Base-by-base conservation (phyloP, 2,329 filamentous ascomycete genomes). In the Aspergillus spinulosporus region DNA sequence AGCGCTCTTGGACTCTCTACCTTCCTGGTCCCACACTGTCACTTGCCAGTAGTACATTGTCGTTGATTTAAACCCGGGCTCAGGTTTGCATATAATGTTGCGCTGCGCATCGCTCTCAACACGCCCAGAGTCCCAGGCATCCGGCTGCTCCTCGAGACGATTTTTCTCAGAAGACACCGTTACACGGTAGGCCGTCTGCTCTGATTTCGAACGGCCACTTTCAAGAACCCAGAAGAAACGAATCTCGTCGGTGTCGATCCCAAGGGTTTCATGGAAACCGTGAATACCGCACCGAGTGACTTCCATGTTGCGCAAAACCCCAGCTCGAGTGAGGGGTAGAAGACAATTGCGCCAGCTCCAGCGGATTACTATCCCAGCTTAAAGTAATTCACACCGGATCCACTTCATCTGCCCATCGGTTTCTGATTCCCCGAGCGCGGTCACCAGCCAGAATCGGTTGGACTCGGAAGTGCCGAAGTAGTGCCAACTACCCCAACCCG, bases 261-360 rank as follows among this genome's bases (percentile, higher is more conserved):
- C 64, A 15, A 66, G 55, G 8, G 61, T 56, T 46, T 66, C 63
- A 21, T 64, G 59, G 51, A 66, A 65, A 1, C 64, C 64, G 46
- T 66, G 64, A 52, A 66, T 62, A 1, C 64, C 64, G 43, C 62
- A 64, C 26, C 64, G 63, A n/a, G 45, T 55, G 36, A 66, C 52
- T 6, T 60, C 32, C 58, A 66, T 61, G 11, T 31, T 52, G 21
- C 8, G 21, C 4, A 44, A n/a, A 2, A 8, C 5, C n/a, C 21
- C 6, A 28, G 21, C 11, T 26, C 2, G 29, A 49, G 15, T 21
- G 36, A 36, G 44, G 37, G 39, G 26, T 2, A 34, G 21, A 43
- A 7, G 14, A 11, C 1, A 7, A 14, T 26, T 36, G 9, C 31
- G 12, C 14, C 9, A 44, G 37, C 37, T 29, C 7, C 26, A 32